phyloP scores from a whole-genome alignment of 164 flowering plant genomes.

The Sedum album region DNA sequence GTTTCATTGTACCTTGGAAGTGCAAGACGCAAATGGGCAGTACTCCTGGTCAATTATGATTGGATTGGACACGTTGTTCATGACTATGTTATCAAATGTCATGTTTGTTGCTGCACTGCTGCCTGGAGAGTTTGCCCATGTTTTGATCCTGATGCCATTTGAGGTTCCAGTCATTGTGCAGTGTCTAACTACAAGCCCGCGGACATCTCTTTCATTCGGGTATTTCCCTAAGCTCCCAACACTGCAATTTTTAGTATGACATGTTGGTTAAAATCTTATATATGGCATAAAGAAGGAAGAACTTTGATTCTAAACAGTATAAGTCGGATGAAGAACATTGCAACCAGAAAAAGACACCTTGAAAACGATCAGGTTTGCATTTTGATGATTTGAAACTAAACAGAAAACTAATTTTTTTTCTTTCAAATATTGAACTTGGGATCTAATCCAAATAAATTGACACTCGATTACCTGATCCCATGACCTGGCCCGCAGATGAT shows the following conservation, averaged over 20 bases:
- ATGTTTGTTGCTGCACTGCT: slow-evolving; percentile 40
- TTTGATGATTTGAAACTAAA: too few relatives aligned
- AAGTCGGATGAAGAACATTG: background rate
- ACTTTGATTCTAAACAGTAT: background rate
- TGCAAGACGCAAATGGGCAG: slow-evolving; percentile 40
- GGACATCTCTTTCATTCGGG: slow-evolving; percentile 38
- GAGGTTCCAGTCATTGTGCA: slow-evolving; percentile 38
- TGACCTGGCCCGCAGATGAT: slow-evolving; percentile 70
- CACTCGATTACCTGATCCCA: slow-evolving; percentile 44
- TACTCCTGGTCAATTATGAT: slow-evolving; percentile 56
- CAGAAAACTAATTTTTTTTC: background rate
- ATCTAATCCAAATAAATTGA: too few relatives aligned
- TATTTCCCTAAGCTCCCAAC: slow-evolving; percentile 64
- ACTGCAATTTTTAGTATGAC: slow-evolving; percentile 15
- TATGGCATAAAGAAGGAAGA: background rate
- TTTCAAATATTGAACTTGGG: too few relatives aligned
- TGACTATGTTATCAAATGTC: slow-evolving; percentile 46
- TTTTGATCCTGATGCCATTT: slow-evolving; percentile 64
- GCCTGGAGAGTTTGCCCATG: slow-evolving; percentile 54
- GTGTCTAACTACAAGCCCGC: slow-evolving; percentile 34
- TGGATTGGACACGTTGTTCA: slow-evolving; percentile 54
- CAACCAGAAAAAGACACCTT: background rate
- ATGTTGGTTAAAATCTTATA: background rate
- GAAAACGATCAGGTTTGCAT: background rate
- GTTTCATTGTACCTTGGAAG: slow-evolving; percentile 15